Base-by-base conservation (phyloP, 768 basidiomycete species). In the Psilocybe cyanescens region DNA sequence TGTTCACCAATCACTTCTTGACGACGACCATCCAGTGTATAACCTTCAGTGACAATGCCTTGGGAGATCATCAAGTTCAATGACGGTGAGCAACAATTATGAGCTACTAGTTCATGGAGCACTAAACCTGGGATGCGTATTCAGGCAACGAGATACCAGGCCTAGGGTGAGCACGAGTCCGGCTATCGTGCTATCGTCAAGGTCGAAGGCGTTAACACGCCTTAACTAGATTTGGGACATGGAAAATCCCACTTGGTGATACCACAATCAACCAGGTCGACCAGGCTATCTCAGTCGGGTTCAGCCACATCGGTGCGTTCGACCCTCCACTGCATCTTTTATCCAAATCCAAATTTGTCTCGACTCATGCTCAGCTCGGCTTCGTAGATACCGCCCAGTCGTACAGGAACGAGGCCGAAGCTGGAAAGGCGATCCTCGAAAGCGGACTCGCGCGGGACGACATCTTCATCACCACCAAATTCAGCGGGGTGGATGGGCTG, bases 381-480 rank as follows among this genome's bases (percentile, higher is more conserved):
- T 8, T 8, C 9, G 28, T 31, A 87, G 86, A 87, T 64, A 88
- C 86, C 2, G 87, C 86, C 1, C 86, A 89, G 67, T 24, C 71
- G 1, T 90, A 89, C 71, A 60, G 77, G n/a, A 89, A 89, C 60
- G 87, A 88, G 72, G 68, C 67, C 1, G 86, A 89, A 65, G 83
- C 81, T 7, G 87, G 86, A 2, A 68, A 67, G 41, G 85, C 79
- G 6, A 79, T 84, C 60, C 78, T 75, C 17, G 82, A 88, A 64
- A 87, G 83, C 61, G 86, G 87, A 1, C 76, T 87, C 4, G 67
- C 77, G 39, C 81, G 88, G n/a, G 59, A 76, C 12, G 84, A 88
- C 1, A 64, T 90, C 28, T 90, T 79, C 71, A 81, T 91, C 64
- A 90, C 87, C 3, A 89, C 88, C 31, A 89, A 89, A 67, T 88